Conservation (phyloP, 2,329 filamentous ascomycete genomes). For the Plectosphaerella sp. region DNA sequence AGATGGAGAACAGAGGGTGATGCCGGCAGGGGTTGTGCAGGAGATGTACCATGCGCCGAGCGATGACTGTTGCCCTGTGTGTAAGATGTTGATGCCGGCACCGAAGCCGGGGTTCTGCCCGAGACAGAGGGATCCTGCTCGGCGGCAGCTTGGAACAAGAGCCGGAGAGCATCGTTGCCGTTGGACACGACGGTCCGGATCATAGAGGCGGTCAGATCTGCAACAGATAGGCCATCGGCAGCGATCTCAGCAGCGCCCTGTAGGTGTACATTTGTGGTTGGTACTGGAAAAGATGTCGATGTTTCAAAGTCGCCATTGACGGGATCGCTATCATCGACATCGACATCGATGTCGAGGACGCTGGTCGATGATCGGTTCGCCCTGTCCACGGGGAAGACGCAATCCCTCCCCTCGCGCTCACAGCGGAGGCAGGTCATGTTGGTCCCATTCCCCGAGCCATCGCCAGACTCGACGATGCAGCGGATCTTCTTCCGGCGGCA, state of each 20-base stretch:
- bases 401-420: not conserved
- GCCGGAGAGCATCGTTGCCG: constrained; percentile 46
- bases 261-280: not conserved
- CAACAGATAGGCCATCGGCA: not conserved
- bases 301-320: not conserved
- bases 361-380: not conserved
- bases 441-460: no score
- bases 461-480: not conserved
- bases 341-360: not conserved
- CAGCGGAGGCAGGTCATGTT: not conserved
- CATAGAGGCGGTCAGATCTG: constrained; percentile 14
- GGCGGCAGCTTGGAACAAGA: constrained; percentile 44
- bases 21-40: not conserved
- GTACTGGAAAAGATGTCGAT: not conserved
- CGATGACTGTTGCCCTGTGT: not conserved
- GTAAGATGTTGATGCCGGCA: not conserved
- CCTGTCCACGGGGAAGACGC: constrained; percentile 1
- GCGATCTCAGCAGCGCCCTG: not conserved
- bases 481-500: constrained; percentile 1
- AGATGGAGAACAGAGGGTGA: not conserved
- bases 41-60: not conserved
- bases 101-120: not conserved
- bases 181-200: constrained; percentile 46
- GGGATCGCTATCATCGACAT: not conserved
- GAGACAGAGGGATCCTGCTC: constrained; percentile 6